Percentiles rank a stretch among this genome's conserved stretches.
Evolutionary conservation across 805 yeast species (phyloP).

Genomic region (Candida nonsorbophila): DNA sequence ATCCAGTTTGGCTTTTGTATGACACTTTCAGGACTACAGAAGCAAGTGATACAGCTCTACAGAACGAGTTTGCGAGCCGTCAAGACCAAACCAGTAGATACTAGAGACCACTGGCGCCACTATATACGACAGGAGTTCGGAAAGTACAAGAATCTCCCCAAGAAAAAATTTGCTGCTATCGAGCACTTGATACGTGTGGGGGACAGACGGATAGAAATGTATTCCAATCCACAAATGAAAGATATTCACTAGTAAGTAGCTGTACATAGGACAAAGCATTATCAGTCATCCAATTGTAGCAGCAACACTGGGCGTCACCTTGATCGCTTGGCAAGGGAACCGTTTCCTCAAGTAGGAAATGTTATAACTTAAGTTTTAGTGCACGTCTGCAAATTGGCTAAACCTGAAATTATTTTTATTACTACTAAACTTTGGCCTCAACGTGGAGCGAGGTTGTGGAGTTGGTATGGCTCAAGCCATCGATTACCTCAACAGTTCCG

Average conservation of each 20-base stretch:
- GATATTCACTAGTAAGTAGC: conserved; percentile 42
- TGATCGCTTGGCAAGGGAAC: no score
- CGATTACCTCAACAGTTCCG: conserved; percentile 13
- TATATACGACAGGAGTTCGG: conserved; percentile 61
- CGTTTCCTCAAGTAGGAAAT: no score
- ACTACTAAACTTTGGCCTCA: no score
- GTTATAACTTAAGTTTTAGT: no score
- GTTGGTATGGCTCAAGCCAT: conserved; percentile 10
- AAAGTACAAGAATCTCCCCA: conserved; percentile 51
- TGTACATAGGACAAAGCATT: conserved; percentile 1
- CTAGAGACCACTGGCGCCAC: conserved; percentile 33
- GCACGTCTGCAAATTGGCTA: no score
- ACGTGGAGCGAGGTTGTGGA: conserved; percentile 8
- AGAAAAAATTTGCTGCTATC: conserved; percentile 78
- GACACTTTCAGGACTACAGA: conserved; percentile 38
- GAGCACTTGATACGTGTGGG: conserved; percentile 83
- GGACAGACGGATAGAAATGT: conserved; percentile 63
- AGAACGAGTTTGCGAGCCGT: conserved; percentile 43
- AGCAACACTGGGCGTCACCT: no score
- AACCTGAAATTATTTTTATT: no score
- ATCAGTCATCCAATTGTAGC: no score
- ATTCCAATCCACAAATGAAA: conserved; percentile 63
- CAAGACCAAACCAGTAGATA: conserved; percentile 43
- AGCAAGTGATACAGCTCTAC: conserved; percentile 46
- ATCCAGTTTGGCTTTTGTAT: no score